A percentile compares a stretch with the other conserved stretches of the same genome.
These are phyloP conservation scores for Starmerella gropengiesseri DNA, from an alignment of 805 yeast genomes.

Conservation along the genomic window DNA sequence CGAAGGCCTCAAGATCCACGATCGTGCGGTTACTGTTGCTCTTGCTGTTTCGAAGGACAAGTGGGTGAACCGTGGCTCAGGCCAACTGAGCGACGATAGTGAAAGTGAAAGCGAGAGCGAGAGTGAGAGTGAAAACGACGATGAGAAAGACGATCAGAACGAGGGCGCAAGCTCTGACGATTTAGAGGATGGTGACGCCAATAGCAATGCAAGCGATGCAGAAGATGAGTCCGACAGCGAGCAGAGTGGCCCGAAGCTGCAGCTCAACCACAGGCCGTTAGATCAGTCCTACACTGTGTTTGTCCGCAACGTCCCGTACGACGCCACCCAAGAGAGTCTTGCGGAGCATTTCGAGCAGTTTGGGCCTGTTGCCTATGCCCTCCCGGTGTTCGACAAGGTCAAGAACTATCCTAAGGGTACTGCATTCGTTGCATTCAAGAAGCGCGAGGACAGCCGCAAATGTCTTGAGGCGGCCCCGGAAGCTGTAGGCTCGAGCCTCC, in stretches of 20 bases:
- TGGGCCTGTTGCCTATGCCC: conserved; percentile 83
- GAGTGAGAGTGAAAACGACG: conserved; percentile 30
- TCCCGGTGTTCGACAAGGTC: conserved; percentile 79
- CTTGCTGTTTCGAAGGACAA: conserved; percentile 79
- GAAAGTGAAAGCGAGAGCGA: conserved; percentile 31
- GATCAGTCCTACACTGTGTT: conserved; percentile 47
- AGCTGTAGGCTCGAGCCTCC: conserved; percentile 49
- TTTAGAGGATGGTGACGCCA: conserved; percentile 30
- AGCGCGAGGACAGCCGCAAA: conserved; percentile 48
- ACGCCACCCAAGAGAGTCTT: conserved; percentile 72
- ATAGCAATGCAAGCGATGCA: conserved; percentile 31
- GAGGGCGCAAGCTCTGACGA: conserved; percentile 32
- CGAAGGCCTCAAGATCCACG: conserved; percentile 69
- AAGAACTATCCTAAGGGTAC: conserved; percentile 87
- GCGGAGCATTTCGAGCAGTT: conserved; percentile 69
- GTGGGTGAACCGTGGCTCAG: conserved; percentile 50
- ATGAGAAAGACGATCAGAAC: conserved; percentile 31
- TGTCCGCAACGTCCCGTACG: conserved; percentile 89
- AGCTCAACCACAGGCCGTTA: conserved; percentile 25
- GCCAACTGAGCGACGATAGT: conserved; percentile 31
- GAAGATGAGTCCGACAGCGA: conserved; percentile 26
- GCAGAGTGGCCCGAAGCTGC: conserved; percentile 23
- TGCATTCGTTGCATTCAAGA: conserved; percentile 80
- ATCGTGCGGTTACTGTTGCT: conserved; percentile 87
- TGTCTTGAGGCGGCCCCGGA: conserved; percentile 76